phyloP scores from a whole-genome alignment of 2,329 filamentous ascomycete genomes.

The Onygenales sp. region DNA sequence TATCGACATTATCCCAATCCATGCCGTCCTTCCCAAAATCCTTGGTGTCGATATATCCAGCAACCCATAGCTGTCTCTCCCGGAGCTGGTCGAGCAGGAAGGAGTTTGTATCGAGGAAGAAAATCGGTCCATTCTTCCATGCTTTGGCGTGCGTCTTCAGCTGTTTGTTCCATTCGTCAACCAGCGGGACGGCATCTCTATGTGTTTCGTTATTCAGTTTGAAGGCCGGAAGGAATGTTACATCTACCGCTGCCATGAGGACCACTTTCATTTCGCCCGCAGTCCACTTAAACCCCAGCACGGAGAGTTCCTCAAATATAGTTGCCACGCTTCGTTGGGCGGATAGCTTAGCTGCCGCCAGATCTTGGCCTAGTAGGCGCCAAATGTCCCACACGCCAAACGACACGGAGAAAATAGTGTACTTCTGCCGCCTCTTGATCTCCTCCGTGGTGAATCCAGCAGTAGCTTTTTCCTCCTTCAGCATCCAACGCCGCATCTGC shows the following conservation, averaged over 20 bases:
- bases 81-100: conserved; percentile 31
- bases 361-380: conserved; percentile 21
- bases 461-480: conserved; percentile 20
- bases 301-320: conserved; percentile 24
- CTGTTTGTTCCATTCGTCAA: conserved; percentile 26
- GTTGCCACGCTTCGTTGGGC: conserved; percentile 22
- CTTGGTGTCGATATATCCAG: conserved; percentile 25
- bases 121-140: conserved; percentile 27
- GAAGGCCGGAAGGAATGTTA: conserved; percentile 32
- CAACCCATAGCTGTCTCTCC: conserved; percentile 27
- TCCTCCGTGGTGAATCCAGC: conserved; percentile 15
- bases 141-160: conserved; percentile 19
- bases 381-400: conserved; percentile 33
- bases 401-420: conserved; percentile 26
- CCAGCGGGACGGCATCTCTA: conserved; percentile 24
- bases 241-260: conserved; percentile 28
- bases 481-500: conserved; percentile 27
- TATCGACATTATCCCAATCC: conserved; percentile 28
- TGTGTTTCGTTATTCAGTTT: conserved; percentile 18
- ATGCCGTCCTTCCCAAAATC: conserved; percentile 24
- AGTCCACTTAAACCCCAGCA: conserved; percentile 20
- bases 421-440: conserved; percentile 17
- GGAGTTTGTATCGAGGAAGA: conserved; percentile 30
- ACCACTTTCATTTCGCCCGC: conserved; percentile 25
- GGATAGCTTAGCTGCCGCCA: conserved; percentile 17